These are phyloP conservation scores for Fragilaria radians DNA, from an alignment of 108 stramenopile species.

Conservation along the genomic window DNA sequence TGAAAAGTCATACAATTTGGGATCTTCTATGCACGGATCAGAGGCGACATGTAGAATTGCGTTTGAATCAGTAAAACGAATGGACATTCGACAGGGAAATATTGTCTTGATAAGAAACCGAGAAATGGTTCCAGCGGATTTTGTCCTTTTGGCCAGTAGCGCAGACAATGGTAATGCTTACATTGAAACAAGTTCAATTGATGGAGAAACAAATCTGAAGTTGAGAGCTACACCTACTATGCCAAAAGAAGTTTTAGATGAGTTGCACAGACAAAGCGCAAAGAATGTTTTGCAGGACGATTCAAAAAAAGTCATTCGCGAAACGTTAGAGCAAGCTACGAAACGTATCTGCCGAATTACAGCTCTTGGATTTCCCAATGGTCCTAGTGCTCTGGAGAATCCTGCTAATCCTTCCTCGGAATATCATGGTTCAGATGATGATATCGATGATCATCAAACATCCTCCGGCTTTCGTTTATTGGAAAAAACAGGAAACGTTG, in stretches of 20 bases:
- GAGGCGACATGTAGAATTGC: slow-evolving; percentile 47
- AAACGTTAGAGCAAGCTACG: slow-evolving; percentile 58
- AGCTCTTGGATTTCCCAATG: slow-evolving; percentile 50
- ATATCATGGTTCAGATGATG: background rate
- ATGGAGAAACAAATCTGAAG: slow-evolving; percentile 98
- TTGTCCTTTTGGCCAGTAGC: slow-evolving; percentile 81
- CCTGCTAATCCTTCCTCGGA: slow-evolving; percentile 38
- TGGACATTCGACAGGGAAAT: slow-evolving; percentile 84
- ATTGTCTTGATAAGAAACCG: slow-evolving; percentile 86
- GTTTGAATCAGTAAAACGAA: slow-evolving; percentile 58
- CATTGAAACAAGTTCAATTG: slow-evolving; percentile 94
- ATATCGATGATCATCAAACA: slow-evolving; percentile 1
- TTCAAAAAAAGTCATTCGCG: too few relatives aligned
- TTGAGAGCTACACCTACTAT: slow-evolving; percentile 62
- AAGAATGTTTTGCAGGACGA: too few relatives aligned
- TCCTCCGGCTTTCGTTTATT: background rate
- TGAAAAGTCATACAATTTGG: slow-evolving; percentile 9
- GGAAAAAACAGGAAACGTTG: background rate
- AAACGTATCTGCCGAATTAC: slow-evolving; percentile 63
- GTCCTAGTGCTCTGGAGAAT: slow-evolving; percentile 37
- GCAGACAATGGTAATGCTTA: slow-evolving; percentile 79
- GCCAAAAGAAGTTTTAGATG: slow-evolving; percentile 25
- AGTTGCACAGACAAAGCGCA: background rate
- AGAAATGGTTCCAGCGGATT: slow-evolving; percentile 91
- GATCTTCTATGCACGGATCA: background rate